These are phyloP conservation scores for Discostella stelligera DNA, from an alignment of 352 stramenopile genomes.

Conservation along the genomic window DNA sequence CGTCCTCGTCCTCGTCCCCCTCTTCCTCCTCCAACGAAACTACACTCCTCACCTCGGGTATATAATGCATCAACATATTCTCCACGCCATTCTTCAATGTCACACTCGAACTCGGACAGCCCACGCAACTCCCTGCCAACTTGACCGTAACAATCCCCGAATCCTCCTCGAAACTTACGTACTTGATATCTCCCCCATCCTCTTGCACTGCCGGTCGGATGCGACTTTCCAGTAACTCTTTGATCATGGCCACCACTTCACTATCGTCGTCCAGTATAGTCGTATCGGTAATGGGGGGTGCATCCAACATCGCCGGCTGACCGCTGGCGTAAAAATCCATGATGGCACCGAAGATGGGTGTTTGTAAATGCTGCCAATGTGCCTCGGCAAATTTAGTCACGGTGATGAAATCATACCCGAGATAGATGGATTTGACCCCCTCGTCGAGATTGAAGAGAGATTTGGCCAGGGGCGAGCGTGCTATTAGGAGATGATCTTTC, in stretches of 20 bases:
- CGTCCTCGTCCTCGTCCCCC: slow-evolving; percentile 32
- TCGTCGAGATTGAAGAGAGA: slow-evolving; percentile 93
- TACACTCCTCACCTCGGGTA: slow-evolving; percentile 93
- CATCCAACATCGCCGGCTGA: slow-evolving; percentile 88
- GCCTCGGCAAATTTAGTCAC: slow-evolving; percentile 94
- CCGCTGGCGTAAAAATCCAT: slow-evolving; percentile 96
- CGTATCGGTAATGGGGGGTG: slow-evolving; percentile 81
- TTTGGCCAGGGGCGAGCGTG: slow-evolving; percentile 91
- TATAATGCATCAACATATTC: slow-evolving; percentile 99
- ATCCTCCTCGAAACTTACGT: slow-evolving; percentile 93
- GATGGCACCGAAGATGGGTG: slow-evolving; percentile 94
- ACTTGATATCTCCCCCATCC: slow-evolving; percentile 97
- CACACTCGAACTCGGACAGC: slow-evolving; percentile 95
- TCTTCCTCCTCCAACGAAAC: slow-evolving; percentile 71
- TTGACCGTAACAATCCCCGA: slow-evolving; percentile 86
- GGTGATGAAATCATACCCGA: slow-evolving; percentile 97
- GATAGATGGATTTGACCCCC: slow-evolving; percentile 94
- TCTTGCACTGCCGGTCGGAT: slow-evolving; percentile 99
- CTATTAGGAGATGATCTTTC: slow-evolving; percentile 79
- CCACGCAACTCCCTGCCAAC: slow-evolving; percentile 91
- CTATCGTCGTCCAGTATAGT: slow-evolving; percentile 95
- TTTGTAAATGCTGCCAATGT: slow-evolving; percentile 87
- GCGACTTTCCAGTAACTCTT: slow-evolving; percentile 97
- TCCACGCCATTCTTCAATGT: slow-evolving; percentile 99
- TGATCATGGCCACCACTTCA: slow-evolving; percentile 99